These are phyloP conservation scores for Cyathus striatus DNA, from an alignment of 768 basidiomycete genomes.

Conservation along the genomic window DNA sequence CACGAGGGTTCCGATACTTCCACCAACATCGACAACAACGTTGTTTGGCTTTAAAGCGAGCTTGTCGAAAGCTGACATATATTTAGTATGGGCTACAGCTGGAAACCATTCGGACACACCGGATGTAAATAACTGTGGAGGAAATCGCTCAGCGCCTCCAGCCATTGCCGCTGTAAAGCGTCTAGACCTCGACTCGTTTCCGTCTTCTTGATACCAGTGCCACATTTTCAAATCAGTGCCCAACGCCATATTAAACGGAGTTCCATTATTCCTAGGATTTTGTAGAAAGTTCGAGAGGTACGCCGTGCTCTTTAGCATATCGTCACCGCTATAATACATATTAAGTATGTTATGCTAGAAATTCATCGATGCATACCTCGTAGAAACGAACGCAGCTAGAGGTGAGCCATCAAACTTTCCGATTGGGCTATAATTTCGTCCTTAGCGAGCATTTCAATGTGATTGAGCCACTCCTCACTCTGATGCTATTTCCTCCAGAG, in stretches of 20 bases:
- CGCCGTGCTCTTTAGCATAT: conserved; percentile 12
- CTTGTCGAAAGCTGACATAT: no score
- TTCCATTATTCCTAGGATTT: conserved; percentile 9
- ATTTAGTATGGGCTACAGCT: no score
- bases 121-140: conserved; percentile 11
- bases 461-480: conserved; percentile 15
- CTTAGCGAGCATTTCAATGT: conserved; percentile 1
- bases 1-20: conserved; percentile 24
- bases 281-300: conserved; percentile 13
- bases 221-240: conserved; percentile 16
- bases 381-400: not conserved
- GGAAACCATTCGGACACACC: conserved; percentile 9
- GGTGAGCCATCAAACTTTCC: conserved; percentile 4
- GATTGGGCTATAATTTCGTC: conserved; percentile 9
- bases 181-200: conserved; percentile 16
- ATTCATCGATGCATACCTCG: not conserved
- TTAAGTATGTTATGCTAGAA: not conserved
- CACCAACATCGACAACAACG: conserved; percentile 28
- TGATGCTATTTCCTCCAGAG: conserved; percentile 16
- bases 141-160: conserved; percentile 11
- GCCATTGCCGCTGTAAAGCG: conserved; percentile 23
- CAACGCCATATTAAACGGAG: conserved; percentile 19
- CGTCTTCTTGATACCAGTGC: conserved; percentile 25
- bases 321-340: conserved; percentile 12
- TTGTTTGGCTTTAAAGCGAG: conserved; percentile 9